Conservation (phyloP, 2,329 filamentous ascomycete genomes). For the Chalaropsis ovoidea region DNA sequence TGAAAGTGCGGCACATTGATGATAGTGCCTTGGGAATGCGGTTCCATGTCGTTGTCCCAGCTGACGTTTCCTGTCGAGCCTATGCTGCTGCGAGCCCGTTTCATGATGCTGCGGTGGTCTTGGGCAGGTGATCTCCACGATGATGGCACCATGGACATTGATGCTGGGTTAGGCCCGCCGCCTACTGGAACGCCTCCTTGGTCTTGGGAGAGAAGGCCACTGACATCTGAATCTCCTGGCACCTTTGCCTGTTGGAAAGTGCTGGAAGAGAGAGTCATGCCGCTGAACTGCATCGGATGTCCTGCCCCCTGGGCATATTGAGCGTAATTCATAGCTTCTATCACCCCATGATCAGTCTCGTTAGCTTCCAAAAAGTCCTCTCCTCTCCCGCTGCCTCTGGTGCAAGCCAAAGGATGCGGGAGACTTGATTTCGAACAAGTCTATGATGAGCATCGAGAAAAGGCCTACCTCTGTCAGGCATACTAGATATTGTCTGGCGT, state of each 20-base stretch:
- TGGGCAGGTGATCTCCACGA: conserved; percentile 12
- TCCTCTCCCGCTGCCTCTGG: background rate
- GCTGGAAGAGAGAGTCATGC: background rate
- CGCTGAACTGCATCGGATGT: background rate
- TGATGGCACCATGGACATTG: conserved; percentile 5
- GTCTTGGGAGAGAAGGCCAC: conserved; percentile 7
- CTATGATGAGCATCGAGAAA: background rate
- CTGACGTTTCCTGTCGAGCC: conserved; percentile 14
- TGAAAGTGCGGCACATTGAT: conserved; percentile 8
- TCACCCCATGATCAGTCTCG: conserved; percentile 3
- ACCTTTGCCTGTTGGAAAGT: conserved; percentile 14
- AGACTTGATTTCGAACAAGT: background rate
- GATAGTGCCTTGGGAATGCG: background rate
- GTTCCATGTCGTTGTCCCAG: conserved; percentile 19
- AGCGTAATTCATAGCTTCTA: conserved; percentile 19
- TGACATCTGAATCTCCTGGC: background rate
- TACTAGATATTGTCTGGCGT: conserved; percentile 10
- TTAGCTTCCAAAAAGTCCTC: background rate
- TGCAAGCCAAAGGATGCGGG: background rate
- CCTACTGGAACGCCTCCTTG: conserved; percentile 3
- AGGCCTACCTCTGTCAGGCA: conserved; percentile 20
- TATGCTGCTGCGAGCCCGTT: conserved; percentile 10
- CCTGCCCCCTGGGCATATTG: conserved; percentile 13
- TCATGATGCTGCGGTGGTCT: background rate
- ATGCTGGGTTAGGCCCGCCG: background rate